Evolutionary conservation across 192 early-diverging fungal genomes (phyloP).

Genomic region (Gaertneriomyces semiglobifer): DNA sequence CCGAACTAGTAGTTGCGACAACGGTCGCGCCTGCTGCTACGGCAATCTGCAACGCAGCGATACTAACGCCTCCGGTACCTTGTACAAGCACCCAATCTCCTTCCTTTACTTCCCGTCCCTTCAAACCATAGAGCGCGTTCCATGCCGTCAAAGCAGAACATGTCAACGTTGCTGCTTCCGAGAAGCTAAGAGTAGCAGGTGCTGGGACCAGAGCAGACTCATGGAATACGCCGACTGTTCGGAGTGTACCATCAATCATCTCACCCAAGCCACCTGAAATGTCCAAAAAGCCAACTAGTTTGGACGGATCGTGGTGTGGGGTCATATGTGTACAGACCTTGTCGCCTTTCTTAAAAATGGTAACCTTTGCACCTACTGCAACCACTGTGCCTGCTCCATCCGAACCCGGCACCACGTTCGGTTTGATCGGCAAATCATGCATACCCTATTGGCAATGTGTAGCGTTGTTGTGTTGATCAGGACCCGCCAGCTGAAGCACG

Average conservation of each 20-base stretch:
- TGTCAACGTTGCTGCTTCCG: not conserved
- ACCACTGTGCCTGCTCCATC: conserved; percentile 3
- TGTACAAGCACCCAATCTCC: not conserved
- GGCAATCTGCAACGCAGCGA: not conserved
- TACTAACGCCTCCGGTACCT: not conserved
- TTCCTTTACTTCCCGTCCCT: not conserved
- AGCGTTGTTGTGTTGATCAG: no score
- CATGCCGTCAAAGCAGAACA: conserved; percentile 1
- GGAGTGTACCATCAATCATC: not conserved
- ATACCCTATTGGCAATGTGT: not conserved
- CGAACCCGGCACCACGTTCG: not conserved
- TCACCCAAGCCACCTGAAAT: not conserved
- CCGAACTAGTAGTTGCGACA: not conserved
- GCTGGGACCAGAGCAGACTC: not conserved
- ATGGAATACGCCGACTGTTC: conserved; percentile 3
- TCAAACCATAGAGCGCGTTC: not conserved
- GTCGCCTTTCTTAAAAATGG: not conserved
- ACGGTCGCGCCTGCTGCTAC: not conserved
- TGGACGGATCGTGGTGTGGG: no score
- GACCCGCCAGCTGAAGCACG: not conserved
- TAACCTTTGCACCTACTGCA: conserved; percentile 4
- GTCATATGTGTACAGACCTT: not conserved
- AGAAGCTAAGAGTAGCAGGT: not conserved
- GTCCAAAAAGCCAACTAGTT: not conserved
- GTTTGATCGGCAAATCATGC: not conserved